phyloP scores from a whole-genome alignment of 208 protist genomes.

The Acanthamoeba culbertsoni region DNA sequence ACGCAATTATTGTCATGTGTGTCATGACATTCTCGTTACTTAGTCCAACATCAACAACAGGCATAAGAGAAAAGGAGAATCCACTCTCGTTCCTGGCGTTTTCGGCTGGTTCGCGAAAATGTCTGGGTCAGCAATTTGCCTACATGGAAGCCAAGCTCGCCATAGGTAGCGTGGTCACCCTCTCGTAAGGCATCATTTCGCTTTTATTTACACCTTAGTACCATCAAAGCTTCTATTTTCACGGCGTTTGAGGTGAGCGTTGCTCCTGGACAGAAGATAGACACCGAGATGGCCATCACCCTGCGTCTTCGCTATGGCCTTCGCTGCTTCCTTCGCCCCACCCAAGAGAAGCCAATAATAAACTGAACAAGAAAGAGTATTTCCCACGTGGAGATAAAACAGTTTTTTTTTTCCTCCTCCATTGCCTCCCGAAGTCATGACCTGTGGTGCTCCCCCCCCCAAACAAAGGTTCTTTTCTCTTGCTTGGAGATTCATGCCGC shows the following conservation, averaged over 20 bases:
- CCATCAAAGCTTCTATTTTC: not conserved
- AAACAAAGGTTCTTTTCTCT: too few species aligned
- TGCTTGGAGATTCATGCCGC: too few species aligned
- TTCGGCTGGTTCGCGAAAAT: not conserved
- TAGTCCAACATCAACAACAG: too few species aligned
- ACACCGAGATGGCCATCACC: conserved; percentile 53
- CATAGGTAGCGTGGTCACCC: not conserved
- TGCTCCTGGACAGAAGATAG: not conserved
- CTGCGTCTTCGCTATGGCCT: not conserved
- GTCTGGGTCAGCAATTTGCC: conserved; percentile 32
- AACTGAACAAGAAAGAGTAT: too few species aligned
- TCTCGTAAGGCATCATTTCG: not conserved
- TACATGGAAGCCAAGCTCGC: conserved; percentile 51
- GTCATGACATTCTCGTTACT: not conserved
- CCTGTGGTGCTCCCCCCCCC: too few species aligned
- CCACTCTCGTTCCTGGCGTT: not conserved
- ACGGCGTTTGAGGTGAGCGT: not conserved
- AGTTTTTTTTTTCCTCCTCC: too few species aligned
- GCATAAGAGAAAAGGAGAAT: not conserved
- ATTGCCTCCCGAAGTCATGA: too few species aligned
- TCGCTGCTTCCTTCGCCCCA: not conserved
- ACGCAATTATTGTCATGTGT: not conserved
- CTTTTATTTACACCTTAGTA: not conserved
- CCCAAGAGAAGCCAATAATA: too few species aligned
- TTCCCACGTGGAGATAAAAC: too few species aligned